Percentiles rank a stretch among this genome's conserved stretches.
Evolutionary conservation across 306 rosid species (phyloP).

Genomic region (Heteromeles arbutifolia): DNA sequence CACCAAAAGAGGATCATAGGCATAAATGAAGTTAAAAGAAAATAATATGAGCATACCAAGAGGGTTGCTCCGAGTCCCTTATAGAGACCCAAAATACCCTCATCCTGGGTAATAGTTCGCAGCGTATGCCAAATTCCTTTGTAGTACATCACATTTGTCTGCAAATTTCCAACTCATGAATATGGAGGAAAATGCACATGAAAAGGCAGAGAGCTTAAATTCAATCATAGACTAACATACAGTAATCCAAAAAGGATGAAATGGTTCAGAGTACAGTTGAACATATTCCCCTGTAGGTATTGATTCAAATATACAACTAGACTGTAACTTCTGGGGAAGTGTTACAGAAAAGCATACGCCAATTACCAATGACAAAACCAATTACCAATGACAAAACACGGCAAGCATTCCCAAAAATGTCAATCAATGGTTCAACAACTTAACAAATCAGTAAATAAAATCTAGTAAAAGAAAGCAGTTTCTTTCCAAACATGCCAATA

Average conservation of each 20-base stretch:
- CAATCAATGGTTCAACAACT: background rate
- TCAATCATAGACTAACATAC: background rate
- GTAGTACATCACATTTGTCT: constrained; percentile 75
- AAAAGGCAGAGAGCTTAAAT: background rate
- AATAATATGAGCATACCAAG: constrained; percentile 51
- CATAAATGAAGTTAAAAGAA: constrained; percentile 7
- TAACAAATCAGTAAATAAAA: background rate
- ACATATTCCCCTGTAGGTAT: background rate
- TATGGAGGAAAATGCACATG: constrained; percentile 3
- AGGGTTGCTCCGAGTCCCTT: constrained; percentile 98
- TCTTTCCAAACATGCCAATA: background rate
- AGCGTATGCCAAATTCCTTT: constrained; percentile 78
- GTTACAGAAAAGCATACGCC: background rate
- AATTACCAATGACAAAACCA: background rate
- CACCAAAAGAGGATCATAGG: background rate
- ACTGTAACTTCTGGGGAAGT: background rate
- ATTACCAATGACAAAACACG: background rate
- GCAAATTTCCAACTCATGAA: constrained; percentile 32
- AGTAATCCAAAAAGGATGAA: background rate
- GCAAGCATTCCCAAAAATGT: background rate
- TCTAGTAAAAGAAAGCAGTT: background rate
- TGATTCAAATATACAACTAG: background rate
- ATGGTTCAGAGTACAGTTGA: background rate
- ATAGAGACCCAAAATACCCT: constrained; percentile 82
- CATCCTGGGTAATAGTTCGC: constrained; percentile 70